Conservation (phyloP, 2,329 filamentous ascomycete species). For the Aureobasidium sp. region DNA sequence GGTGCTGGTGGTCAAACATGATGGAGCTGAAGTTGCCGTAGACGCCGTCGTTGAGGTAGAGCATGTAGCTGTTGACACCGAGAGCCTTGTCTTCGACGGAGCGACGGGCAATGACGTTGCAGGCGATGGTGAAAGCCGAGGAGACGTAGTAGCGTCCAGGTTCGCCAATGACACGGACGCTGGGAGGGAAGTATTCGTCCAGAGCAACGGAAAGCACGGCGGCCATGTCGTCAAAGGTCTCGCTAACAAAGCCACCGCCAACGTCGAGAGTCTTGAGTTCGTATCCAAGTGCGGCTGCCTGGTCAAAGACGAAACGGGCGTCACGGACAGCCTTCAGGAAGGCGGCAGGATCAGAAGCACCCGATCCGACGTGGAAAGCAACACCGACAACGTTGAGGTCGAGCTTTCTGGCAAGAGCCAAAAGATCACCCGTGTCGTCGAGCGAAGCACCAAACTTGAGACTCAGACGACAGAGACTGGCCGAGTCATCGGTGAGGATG, state of each 20-base stretch:
- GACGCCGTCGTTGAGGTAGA: slow-evolving; percentile 94
- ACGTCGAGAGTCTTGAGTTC: slow-evolving; percentile 83
- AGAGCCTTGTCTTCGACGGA: slow-evolving; percentile 67
- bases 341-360: slow-evolving; percentile 84
- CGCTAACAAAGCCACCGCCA: slow-evolving; percentile 84
- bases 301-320: slow-evolving; percentile 80
- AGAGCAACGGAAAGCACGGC: slow-evolving; percentile 70
- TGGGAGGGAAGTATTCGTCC: slow-evolving; percentile 79
- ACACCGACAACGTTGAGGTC: slow-evolving; percentile 89
- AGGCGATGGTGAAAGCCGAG: slow-evolving; percentile 86
- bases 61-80: slow-evolving; percentile 74
- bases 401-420: slow-evolving; percentile 72
- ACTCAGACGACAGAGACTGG: slow-evolving; percentile 87
- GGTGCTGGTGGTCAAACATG: slow-evolving; percentile 97
- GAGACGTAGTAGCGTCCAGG: slow-evolving; percentile 95
- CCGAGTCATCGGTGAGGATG: slow-evolving; percentile 93
- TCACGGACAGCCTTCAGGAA: slow-evolving; percentile 89
- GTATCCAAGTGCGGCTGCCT: slow-evolving; percentile 69
- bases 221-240: slow-evolving; percentile 89
- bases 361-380: slow-evolving; percentile 96
- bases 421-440: slow-evolving; percentile 69
- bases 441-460: slow-evolving; percentile 94
- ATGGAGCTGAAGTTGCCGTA: slow-evolving; percentile 99
- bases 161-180: slow-evolving; percentile 85
- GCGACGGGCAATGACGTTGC: slow-evolving; percentile 91